Evolutionary conservation across 75 land plant genomes (phyloP), one percentile per base, ranked within the genome.

Genomic region (Cunninghamia lanceolata): DNA sequence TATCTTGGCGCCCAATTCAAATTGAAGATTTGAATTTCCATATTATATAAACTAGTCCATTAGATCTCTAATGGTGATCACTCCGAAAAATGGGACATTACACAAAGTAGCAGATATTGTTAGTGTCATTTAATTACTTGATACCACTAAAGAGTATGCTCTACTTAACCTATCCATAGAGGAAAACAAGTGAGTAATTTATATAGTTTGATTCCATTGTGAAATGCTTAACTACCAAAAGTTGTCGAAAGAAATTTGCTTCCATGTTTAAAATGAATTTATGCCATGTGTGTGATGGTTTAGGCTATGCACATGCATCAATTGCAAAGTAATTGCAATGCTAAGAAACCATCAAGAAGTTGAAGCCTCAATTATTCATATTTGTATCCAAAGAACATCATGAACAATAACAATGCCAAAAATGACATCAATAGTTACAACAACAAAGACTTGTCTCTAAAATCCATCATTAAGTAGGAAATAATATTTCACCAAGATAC

Each of bases 251-350:
- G 90, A 89, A 19, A n/a, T 36, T 5, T 90, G 91, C 47, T 77
- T 90, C 2, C 91, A 90, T 30, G 90, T 86, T 19, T 90, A 88
- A 85, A 90, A 88, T 78, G 90, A 88, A 25, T 87, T 82, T 15
- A 86, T 90, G 91, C 91, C 90, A 28, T 84, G 63, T 42, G 90
- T 25, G 88, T 86, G 91, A 90, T 90, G 10, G 91, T 90, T 85
- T 90, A 90, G 81, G 90, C 91, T 36, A 90, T 90, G 91, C 88
- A 89, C 77, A 77, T 86, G 85, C 91, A 90, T 54, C 91, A 90
- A 68, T 84, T 90, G 39, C 90, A 88, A 42, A 82, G 79, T 1
- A 46, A 83, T 5, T 71, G 46, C 35, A 87, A 84, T 25, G 13
- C 88, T 8, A 82, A 5, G 35, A 32, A 10, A 14, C 83, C 83